Conservation (phyloP, 768 basidiomycete species). For the Mycena filopes region DNA sequence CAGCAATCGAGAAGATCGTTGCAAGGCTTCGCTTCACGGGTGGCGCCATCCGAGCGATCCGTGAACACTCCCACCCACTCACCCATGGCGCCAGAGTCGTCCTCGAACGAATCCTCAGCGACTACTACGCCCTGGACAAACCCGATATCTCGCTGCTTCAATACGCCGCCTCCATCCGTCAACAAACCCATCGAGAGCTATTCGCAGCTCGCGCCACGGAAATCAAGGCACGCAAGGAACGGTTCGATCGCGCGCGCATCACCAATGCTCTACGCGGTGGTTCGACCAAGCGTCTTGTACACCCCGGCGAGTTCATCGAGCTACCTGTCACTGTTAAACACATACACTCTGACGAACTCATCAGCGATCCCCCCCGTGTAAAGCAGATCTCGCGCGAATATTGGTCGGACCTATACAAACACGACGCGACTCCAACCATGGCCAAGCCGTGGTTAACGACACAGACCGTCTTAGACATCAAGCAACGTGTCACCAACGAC, state of each 20-base stretch:
- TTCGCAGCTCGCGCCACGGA: not conserved
- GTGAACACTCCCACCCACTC: not conserved
- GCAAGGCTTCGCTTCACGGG: not conserved
- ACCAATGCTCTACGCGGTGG: not conserved
- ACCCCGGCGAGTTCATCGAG: not conserved
- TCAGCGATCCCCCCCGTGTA: slow-evolving; percentile 24
- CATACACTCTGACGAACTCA: not conserved
- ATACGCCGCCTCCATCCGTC: not conserved
- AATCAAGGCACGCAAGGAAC: not conserved
- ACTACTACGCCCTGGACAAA: not conserved
- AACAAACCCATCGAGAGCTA: not conserved
- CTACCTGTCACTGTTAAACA: not conserved
- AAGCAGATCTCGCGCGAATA: slow-evolving; percentile 30
- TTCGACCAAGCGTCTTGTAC: slow-evolving; percentile 1
- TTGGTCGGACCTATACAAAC: slow-evolving; percentile 32
- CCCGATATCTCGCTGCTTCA: not conserved
- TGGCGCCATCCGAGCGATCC: not conserved
- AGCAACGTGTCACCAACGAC: not conserved
- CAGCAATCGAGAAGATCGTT: not conserved
- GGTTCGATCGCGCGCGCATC: not conserved
- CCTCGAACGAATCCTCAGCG: not conserved
- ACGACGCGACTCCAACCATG: slow-evolving; percentile 13
- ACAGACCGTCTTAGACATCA: not conserved
- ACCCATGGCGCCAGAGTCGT: not conserved
- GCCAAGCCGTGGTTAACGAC: slow-evolving; percentile 41